Percentiles rank a stretch among this genome's conserved stretches.
phyloP scores from a whole-genome alignment of 2,329 filamentous ascomycete genomes.

The Cytospora mali region DNA sequence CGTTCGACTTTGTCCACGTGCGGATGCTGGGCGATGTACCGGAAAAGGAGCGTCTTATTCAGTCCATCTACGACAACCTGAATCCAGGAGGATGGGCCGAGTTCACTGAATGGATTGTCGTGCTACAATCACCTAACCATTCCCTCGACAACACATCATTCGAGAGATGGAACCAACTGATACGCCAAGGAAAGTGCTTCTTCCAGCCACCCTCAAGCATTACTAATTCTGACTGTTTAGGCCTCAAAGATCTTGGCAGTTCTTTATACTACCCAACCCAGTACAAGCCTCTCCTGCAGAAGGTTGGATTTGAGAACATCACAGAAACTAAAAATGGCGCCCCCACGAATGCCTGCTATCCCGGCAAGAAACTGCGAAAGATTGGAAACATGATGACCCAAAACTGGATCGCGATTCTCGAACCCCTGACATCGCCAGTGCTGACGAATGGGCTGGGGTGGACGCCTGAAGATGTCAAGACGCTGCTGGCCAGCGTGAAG shows the following conservation, averaged over 20 bases:
- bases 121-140: slow-evolving; percentile 38
- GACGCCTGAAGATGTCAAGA: slow-evolving; percentile 33
- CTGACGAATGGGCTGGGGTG: slow-evolving; percentile 33
- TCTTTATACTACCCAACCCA: slow-evolving; percentile 36
- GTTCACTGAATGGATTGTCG: slow-evolving; percentile 40
- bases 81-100: slow-evolving; percentile 41
- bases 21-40: slow-evolving; percentile 38
- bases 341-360: slow-evolving; percentile 36
- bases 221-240: slow-evolving; percentile 27
- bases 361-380: slow-evolving; percentile 36
- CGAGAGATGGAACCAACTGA: slow-evolving; percentile 36
- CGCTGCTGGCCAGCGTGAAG: slow-evolving; percentile 31
- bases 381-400: slow-evolving; percentile 36
- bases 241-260: slow-evolving; percentile 36
- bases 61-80: slow-evolving; percentile 38
- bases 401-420: slow-evolving; percentile 36
- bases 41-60: slow-evolving; percentile 34
- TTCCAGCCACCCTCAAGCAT: slow-evolving; percentile 8
- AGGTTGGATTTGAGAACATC: slow-evolving; percentile 34
- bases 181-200: slow-evolving; percentile 33
- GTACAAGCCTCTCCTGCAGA: slow-evolving; percentile 33
- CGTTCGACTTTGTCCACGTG: slow-evolving; percentile 39
- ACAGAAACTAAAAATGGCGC: slow-evolving; percentile 35
- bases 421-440: slow-evolving; percentile 32
- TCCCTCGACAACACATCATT: slow-evolving; percentile 38